Percentiles rank a stretch among this genome's conserved stretches.
phyloP scores from a whole-genome alignment of 2,329 filamentous ascomycete species.

The Pseudogymnoascus sp. region DNA sequence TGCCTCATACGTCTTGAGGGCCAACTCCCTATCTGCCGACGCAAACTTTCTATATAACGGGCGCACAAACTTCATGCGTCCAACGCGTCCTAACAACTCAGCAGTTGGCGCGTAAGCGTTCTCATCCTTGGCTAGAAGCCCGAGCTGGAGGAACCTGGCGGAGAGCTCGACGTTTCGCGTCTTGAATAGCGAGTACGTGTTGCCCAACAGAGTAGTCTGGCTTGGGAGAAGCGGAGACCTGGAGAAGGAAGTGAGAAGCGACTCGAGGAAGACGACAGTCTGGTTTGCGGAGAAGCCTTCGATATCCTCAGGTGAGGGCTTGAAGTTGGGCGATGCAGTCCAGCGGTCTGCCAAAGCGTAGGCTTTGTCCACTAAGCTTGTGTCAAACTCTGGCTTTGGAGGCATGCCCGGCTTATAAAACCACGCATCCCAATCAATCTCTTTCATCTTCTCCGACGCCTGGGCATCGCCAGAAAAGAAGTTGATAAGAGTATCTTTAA shows the following conservation, averaged over 20 bases:
- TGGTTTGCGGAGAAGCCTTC: conserved; percentile 75
- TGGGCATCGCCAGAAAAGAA: conserved; percentile 70
- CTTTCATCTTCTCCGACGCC: conserved; percentile 52
- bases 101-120: conserved; percentile 63
- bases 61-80: conserved; percentile 94
- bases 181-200: conserved; percentile 62
- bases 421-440: conserved; percentile 81
- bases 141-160: conserved; percentile 70
- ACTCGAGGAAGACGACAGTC: conserved; percentile 82
- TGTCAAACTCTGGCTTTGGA: conserved; percentile 86
- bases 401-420: conserved; percentile 87
- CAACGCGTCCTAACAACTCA: conserved; percentile 70
- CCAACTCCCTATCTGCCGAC: conserved; percentile 64
- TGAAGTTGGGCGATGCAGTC: conserved; percentile 56
- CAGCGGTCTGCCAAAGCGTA: conserved; percentile 77
- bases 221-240: conserved; percentile 53
- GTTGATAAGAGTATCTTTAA: conserved; percentile 77
- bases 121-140: conserved; percentile 64
- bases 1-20: conserved; percentile 75
- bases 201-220: conserved; percentile 64
- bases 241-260: conserved; percentile 53
- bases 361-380: conserved; percentile 75
- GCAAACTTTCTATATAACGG: conserved; percentile 73
- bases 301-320: conserved; percentile 61
- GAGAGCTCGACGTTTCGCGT: conserved; percentile 83